phyloP scores from a whole-genome alignment of 2,329 filamentous ascomycete species.

The Cladosporium phlei region DNA sequence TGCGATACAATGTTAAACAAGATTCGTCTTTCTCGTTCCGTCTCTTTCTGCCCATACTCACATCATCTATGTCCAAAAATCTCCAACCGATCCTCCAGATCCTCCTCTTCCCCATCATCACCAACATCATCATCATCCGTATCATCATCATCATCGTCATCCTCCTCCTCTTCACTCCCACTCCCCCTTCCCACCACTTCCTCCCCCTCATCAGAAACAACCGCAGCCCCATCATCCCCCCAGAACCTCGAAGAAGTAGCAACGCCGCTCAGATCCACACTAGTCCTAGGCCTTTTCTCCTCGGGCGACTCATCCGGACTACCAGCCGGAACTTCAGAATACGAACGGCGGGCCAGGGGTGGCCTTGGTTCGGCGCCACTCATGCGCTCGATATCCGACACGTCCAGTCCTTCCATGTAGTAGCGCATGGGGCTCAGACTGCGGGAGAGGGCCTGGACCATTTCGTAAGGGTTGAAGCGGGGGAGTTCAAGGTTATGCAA shows the following conservation, averaged over 20 bases:
- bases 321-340: constrained; percentile 24
- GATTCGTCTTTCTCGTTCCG: too few species aligned
- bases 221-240: background rate
- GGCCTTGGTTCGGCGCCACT: constrained; percentile 5
- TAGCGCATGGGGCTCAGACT: constrained; percentile 44
- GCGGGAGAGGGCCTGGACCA: constrained; percentile 42
- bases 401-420: constrained; percentile 35
- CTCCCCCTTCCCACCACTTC: constrained; percentile 22
- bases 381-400: constrained; percentile 15
- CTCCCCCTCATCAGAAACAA: constrained; percentile 11
- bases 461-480: constrained; percentile 42
- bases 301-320: constrained; percentile 16
- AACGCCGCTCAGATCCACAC: constrained; percentile 17
- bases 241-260: background rate
- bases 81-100: constrained; percentile 16
- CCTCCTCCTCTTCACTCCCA: constrained; percentile 28
- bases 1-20: too few species aligned
- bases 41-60: too few species aligned
- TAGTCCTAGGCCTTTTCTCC: constrained; percentile 15
- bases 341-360: constrained; percentile 23
- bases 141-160: constrained; percentile 27
- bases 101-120: constrained; percentile 13
- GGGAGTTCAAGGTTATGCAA: constrained; percentile 27
- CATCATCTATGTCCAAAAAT: constrained; percentile 5
- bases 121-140: constrained; percentile 34